Base-by-base conservation (phyloP, 1,139 yeast species). In the Pneumocystis wakefieldiae region DNA sequence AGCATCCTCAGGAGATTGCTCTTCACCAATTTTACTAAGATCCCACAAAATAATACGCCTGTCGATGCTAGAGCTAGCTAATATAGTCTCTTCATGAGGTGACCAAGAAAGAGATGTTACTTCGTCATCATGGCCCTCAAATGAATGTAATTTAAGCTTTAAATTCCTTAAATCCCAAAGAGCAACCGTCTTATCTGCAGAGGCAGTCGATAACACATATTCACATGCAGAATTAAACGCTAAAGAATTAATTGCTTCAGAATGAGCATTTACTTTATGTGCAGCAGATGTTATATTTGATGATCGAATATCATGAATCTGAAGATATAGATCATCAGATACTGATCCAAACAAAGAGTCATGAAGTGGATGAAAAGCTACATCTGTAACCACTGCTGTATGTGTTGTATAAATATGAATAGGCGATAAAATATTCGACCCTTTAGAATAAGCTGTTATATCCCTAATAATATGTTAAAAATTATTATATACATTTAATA, bases 31-130 rank as follows among this genome's bases (percentile, higher is more conserved):
- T 39, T 73, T 71, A 1, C 80, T 70, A 2, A 83, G 73, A 70
- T 89, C 91, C 84, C 89, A 87, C 1, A 92, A 64, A 69, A 83
- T 82, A 10, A 87, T 91, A 57, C 82, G 74, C 6, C 83, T 80
- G 72, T 91, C 97, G 0, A 77, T 78, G 0, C 95, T 87, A 0
- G 86, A 84, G 1, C 90, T 79, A 0, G 90, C 95, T 19, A 92
- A 70, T 0, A 89, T 74, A 2, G 83, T 77, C 37, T 80, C 80
- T 59, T 74, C 73, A 55, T 75, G 77, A 0, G 92, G 92, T 67
- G 88, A 88, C 95, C 96, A 92, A 70, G 86, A 83, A 14, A 89
- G 73, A 36, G 83, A 78, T 0, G 95, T 85, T 8, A 90, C 79
- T 0, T 87, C 77, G 29, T 80, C 86, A 0, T 76, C 69, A 67